Conservation (phyloP, 768 basidiomycete species). For the Botryobasidium botryosum region DNA sequence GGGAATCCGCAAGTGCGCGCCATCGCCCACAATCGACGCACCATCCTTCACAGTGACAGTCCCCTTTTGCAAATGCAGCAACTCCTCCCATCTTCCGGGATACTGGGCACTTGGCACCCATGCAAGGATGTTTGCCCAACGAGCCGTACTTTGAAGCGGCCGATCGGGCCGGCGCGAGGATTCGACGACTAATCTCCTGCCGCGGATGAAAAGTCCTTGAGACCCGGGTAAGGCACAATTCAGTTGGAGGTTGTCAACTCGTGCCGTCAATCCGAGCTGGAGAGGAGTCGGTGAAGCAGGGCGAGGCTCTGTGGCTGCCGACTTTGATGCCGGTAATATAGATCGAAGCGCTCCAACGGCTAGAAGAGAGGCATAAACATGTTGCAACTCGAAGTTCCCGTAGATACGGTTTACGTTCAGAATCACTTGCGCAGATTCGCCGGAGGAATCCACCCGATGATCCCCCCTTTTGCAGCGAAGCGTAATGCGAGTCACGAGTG, state of each 20-base stretch:
- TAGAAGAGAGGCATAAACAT: conserved; percentile 53
- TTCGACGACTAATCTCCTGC: conserved; percentile 11
- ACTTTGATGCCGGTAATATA: conserved; percentile 18
- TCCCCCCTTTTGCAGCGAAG: too few relatives aligned
- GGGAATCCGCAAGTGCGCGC: conserved; percentile 62
- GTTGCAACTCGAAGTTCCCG: conserved; percentile 28
- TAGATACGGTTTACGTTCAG: conserved; percentile 1
- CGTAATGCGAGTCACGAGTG: too few relatives aligned
- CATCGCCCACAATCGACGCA: conserved; percentile 34
- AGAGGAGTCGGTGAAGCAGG: conserved; percentile 7
- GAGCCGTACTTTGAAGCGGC: conserved; percentile 6
- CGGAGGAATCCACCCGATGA: neutral
- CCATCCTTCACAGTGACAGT: conserved; percentile 22
- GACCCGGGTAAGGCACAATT: conserved; percentile 31
- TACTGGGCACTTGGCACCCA: conserved; percentile 38
- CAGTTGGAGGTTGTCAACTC: conserved; percentile 32
- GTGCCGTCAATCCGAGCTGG: conserved; percentile 18
- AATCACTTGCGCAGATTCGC: neutral
- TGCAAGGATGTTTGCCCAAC: conserved; percentile 22
- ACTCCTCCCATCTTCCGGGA: conserved; percentile 52
- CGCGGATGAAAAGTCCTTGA: conserved; percentile 16
- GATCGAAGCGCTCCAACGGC: conserved; percentile 35
- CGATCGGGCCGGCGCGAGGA: neutral
- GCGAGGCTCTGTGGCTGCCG: conserved; percentile 13
- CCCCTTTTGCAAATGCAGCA: conserved; percentile 42